These are phyloP conservation scores for Physcomitrium patens DNA, from an alignment of 225 moss, liverwort and hornwort species.

Conservation along the genomic window DNA sequence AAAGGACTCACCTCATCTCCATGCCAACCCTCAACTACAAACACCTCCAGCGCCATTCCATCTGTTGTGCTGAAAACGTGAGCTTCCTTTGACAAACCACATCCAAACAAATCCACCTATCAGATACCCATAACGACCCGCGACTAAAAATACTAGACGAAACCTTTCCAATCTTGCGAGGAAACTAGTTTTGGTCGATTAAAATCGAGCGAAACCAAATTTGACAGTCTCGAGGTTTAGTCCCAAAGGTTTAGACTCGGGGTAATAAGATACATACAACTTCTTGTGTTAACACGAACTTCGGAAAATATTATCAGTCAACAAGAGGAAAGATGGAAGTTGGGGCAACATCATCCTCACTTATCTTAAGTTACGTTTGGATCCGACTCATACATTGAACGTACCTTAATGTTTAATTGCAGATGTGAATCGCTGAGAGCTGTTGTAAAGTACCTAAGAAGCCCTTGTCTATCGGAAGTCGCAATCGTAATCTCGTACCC, in stretches of 20 bases:
- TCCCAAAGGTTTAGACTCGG: background rate
- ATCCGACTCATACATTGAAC: background rate
- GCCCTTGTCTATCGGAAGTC: constrained; percentile 89
- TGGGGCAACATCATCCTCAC: background rate
- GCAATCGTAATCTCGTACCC: constrained; percentile 94
- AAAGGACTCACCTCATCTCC: constrained; percentile 61
- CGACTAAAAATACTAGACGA: background rate
- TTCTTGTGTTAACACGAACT: background rate
- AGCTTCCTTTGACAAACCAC: constrained; percentile 66
- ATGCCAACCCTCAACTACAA: constrained; percentile 94
- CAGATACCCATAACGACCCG: constrained; percentile 10
- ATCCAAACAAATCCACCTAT: constrained; percentile 28
- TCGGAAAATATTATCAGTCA: background rate
- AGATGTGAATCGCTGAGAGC: constrained; percentile 72
- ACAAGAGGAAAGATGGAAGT: background rate
- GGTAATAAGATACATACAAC: background rate
- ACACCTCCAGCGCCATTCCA: constrained; percentile 96
- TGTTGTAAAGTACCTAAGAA: constrained; percentile 83
- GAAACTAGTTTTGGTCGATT: background rate
- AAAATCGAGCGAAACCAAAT: background rate
- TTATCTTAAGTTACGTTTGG: background rate
- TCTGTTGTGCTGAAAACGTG: constrained; percentile 94
- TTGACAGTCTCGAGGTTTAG: no score
- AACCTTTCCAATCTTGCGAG: constrained; percentile 1
- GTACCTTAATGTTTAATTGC: constrained; percentile 91